Percentiles rank a stretch among this genome's conserved stretches.
phyloP scores from a whole-genome alignment of 192 early-diverging fungal genomes.

The Gaertneriomyces semiglobifer region DNA sequence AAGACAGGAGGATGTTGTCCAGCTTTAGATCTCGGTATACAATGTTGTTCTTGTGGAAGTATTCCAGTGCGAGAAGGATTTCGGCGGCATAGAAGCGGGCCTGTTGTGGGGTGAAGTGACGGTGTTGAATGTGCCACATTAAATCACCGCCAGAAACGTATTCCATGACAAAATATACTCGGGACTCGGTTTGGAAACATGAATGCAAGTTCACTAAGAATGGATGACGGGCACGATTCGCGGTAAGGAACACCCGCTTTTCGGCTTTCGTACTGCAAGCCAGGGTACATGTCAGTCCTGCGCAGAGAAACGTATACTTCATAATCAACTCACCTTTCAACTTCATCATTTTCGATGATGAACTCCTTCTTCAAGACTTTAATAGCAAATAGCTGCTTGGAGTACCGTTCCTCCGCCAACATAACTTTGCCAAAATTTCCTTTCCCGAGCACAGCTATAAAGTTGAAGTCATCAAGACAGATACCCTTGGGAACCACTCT shows the following conservation, averaged over 20 bases:
- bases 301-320: neutral
- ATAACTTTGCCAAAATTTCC: slow-evolving; percentile 99
- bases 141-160: slow-evolving; percentile 96
- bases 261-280: slow-evolving; percentile 72
- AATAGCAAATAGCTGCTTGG: slow-evolving; percentile 85
- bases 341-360: slow-evolving; percentile 97
- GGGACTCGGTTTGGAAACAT: slow-evolving; percentile 91
- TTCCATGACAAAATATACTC: slow-evolving; percentile 98
- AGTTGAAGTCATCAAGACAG: slow-evolving; percentile 88
- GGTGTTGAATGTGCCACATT: slow-evolving; percentile 97
- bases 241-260: slow-evolving; percentile 89
- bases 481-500: slow-evolving; percentile 50
- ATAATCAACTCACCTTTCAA: slow-evolving; percentile 63
- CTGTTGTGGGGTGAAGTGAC: slow-evolving; percentile 81
- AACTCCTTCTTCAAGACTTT: slow-evolving; percentile 98
- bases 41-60: slow-evolving; percentile 92
- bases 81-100: slow-evolving; percentile 98
- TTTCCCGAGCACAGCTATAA: slow-evolving; percentile 92
- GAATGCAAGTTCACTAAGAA: slow-evolving; percentile 96
- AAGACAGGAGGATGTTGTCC: slow-evolving; percentile 89
- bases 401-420: slow-evolving; percentile 88
- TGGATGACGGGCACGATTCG: slow-evolving; percentile 86
- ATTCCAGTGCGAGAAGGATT: slow-evolving; percentile 89
- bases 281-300: neutral
- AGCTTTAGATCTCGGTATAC: slow-evolving; percentile 95